Evolutionary conservation across 305 asterid genomes (phyloP).

Genomic region (Rubia tinctorum): DNA sequence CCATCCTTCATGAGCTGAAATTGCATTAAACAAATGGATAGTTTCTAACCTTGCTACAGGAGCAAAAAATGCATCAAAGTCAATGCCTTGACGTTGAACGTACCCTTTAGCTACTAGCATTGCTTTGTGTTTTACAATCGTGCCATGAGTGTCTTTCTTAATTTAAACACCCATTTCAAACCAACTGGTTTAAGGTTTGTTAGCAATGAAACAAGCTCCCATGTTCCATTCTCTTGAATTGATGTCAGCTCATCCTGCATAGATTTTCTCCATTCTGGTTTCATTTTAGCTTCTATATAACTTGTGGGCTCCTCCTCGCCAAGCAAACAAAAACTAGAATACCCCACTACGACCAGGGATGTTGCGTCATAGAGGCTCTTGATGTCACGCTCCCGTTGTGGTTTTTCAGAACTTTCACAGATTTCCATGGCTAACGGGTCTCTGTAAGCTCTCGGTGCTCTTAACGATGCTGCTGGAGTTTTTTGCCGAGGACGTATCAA

Average conservation of each 20-base stretch:
- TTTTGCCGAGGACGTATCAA: not conserved
- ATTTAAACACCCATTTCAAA: not conserved
- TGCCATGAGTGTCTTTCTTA: not conserved
- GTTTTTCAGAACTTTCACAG: not conserved
- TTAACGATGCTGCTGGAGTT: not conserved
- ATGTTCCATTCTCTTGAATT: too few relatives aligned
- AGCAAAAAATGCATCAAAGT: too few relatives aligned
- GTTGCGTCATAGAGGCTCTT: not conserved
- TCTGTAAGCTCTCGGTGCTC: not conserved
- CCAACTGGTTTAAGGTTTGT: too few relatives aligned
- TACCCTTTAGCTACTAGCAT: not conserved
- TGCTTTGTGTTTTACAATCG: not conserved
- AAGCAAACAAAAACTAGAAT: not conserved
- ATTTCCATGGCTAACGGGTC: not conserved
- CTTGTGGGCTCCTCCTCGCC: not conserved
- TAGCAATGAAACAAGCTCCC: too few relatives aligned
- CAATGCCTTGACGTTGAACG: too few relatives aligned
- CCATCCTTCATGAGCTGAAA: too few relatives aligned
- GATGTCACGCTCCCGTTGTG: not conserved
- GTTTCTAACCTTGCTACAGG: too few relatives aligned
- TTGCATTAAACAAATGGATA: too few relatives aligned
- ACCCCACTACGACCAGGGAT: not conserved
- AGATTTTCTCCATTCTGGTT: not conserved
- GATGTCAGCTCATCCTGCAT: not conserved
- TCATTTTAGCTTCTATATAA: not conserved